Base-by-base conservation (phyloP, 768 basidiomycete genomes). In the Candolleomyces eurysporus region DNA sequence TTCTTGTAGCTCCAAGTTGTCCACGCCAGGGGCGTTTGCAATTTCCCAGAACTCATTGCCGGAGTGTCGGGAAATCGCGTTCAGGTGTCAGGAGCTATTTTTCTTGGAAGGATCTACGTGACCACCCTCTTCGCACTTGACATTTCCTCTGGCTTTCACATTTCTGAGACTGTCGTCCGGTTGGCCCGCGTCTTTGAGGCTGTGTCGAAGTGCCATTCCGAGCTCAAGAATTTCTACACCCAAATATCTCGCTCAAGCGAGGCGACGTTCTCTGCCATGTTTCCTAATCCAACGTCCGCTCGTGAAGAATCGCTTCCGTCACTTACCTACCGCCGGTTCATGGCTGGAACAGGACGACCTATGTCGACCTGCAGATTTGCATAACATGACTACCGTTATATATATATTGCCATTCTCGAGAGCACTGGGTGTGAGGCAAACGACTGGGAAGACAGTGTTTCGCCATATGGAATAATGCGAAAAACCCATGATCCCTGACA, bases 401-500 rank as follows among this genome's bases (percentile, higher is more conserved):
- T 69, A 32, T 69, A 67, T 30, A 51, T 51, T 54, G 68, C 66
- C 56, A 66, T 62, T 14, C 65, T 65, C 26, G 62, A 51, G n/a
- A n/a, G n/a, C n/a, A n/a, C n/a, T n/a, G n/a, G n/a, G n/a, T n/a
- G n/a, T n/a, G n/a, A n/a, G n/a, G n/a, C n/a, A n/a, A n/a, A n/a
- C n/a, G n/a, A n/a, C n/a, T n/a, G n/a, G n/a, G n/a, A n/a, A n/a
- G n/a, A n/a, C n/a, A n/a, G n/a, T n/a, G n/a, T n/a, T n/a, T n/a
- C n/a, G n/a, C n/a, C n/a, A n/a, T n/a, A n/a, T n/a, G n/a, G n/a
- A n/a, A n/a, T n/a, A n/a, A n/a, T n/a, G n/a, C n/a, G n/a, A n/a
- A n/a, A n/a, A n/a, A n/a, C n/a, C n/a, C n/a, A n/a, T n/a, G n/a
- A n/a, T n/a, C n/a, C n/a, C n/a, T n/a, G n/a, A n/a, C n/a, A n/a